Percentiles rank a stretch among this genome's conserved stretches.
Conservation (phyloP, 495 filamentous ascomycete species). For the Darksidea phi region DNA sequence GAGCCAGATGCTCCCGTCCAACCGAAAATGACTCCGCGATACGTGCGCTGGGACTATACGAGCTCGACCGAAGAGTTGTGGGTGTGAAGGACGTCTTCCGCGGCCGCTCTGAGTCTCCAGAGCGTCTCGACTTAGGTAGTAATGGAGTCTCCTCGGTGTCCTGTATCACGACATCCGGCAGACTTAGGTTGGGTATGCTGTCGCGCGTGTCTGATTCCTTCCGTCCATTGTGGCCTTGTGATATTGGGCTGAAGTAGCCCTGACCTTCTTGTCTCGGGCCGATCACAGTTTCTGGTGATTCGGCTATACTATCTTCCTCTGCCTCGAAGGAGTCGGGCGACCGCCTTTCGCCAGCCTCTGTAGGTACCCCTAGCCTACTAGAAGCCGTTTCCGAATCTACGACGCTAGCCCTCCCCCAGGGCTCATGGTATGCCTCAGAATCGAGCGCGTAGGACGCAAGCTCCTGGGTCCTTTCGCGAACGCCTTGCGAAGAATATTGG, state of each 20-base stretch:
- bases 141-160: constrained; percentile 48
- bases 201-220: not conserved
- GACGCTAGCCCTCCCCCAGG: constrained; percentile 22
- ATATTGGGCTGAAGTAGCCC: constrained; percentile 9
- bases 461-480: constrained; percentile 88
- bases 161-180: constrained; percentile 29
- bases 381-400: constrained; percentile 30
- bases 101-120: constrained; percentile 6
- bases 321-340: constrained; percentile 36
- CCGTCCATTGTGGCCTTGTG: not conserved
- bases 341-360: constrained; percentile 8
- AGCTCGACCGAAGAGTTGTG: not conserved
- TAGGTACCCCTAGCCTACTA: constrained; percentile 26
- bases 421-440: constrained; percentile 31
- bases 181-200: not conserved
- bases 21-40: constrained; percentile 12
- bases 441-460: constrained; percentile 84
- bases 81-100: not conserved
- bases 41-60: not conserved
- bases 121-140: constrained; percentile 45
- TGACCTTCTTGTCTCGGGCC: constrained; percentile 7
- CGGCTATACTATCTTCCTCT: constrained; percentile 47
- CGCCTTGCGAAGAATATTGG: constrained; percentile 68
- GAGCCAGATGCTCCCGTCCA: constrained; percentile 15
- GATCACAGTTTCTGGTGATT: constrained; percentile 31